These are phyloP conservation scores for Penicillium waksmanii DNA, from an alignment of 495 filamentous ascomycete species.

Conservation along the genomic window DNA sequence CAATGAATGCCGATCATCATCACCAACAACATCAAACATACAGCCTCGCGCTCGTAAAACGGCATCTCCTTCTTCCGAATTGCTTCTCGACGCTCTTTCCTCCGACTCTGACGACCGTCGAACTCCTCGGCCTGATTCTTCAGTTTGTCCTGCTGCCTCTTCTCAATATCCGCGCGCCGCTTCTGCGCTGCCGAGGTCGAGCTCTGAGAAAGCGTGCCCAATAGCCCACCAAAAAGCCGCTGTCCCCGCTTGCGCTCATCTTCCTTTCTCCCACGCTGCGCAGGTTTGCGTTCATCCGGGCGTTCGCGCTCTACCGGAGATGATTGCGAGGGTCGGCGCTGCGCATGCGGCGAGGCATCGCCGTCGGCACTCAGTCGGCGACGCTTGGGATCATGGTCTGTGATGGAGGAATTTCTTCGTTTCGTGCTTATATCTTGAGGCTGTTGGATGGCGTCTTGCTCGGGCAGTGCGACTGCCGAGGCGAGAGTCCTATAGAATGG, in stretches of 20 bases:
- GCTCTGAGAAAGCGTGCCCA: slow-evolving; percentile 86
- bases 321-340: slow-evolving; percentile 16
- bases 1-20: slow-evolving; percentile 4
- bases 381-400: slow-evolving; percentile 60
- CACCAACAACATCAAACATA: slow-evolving; percentile 48
- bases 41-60: slow-evolving; percentile 77
- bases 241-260: slow-evolving; percentile 57
- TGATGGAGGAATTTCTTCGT: slow-evolving; percentile 59
- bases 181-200: slow-evolving; percentile 68
- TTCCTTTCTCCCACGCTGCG: background rate
- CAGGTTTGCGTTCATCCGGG: slow-evolving; percentile 74
- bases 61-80: slow-evolving; percentile 70
- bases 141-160: slow-evolving; percentile 81
- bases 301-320: slow-evolving; percentile 25
- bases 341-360: slow-evolving; percentile 22
- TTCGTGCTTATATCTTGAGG: slow-evolving; percentile 49
- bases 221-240: slow-evolving; percentile 85
- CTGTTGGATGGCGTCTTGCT: slow-evolving; percentile 37
- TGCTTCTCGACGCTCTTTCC: slow-evolving; percentile 60
- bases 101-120: slow-evolving; percentile 67
- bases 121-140: slow-evolving; percentile 72
- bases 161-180: slow-evolving; percentile 86
- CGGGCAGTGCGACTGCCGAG: slow-evolving; percentile 68
- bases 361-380: slow-evolving; percentile 49
- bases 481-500: slow-evolving; percentile 50